A percentile compares a stretch with the other conserved stretches of the same genome.
These are phyloP conservation scores for Cryphonectria carpinicola DNA, from an alignment of 2,329 filamentous ascomycete genomes.

Conservation along the genomic window DNA sequence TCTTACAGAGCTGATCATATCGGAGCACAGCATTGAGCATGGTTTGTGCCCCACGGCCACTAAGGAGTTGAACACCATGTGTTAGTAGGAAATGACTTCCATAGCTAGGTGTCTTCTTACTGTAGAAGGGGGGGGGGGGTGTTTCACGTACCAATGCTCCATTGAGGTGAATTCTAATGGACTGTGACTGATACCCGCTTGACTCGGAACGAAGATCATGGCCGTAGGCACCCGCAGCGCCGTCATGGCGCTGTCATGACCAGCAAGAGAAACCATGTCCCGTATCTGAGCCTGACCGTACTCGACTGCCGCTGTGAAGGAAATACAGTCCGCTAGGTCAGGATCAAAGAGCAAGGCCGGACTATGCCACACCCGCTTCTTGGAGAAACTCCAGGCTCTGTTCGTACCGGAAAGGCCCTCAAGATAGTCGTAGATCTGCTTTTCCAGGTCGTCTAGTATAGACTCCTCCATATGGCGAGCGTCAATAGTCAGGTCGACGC, in stretches of 20 bases:
- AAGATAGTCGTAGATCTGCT: conserved; percentile 24
- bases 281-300: conserved; percentile 27
- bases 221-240: conserved; percentile 35
- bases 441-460: neutral
- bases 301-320: neutral
- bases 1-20: neutral
- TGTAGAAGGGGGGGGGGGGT: neutral
- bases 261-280: conserved; percentile 31
- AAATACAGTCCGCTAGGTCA: conserved; percentile 33
- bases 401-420: conserved; percentile 24
- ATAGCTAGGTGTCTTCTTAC: neutral
- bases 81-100: neutral
- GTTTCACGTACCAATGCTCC: conserved; percentile 17
- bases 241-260: conserved; percentile 38
- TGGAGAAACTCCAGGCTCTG: conserved; percentile 27
- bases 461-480: neutral
- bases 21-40: neutral
- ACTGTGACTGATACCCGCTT: conserved; percentile 35
- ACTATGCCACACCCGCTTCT: conserved; percentile 30
- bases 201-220: conserved; percentile 38
- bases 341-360: conserved; percentile 32
- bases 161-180: conserved; percentile 30
- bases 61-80: neutral
- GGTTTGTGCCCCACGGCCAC: neutral
- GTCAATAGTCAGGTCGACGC: conserved; percentile 1